Percentiles rank a stretch among this genome's conserved stretches.
Conservation (phyloP, 306 rosid species). For the Dryas drummondii region DNA sequence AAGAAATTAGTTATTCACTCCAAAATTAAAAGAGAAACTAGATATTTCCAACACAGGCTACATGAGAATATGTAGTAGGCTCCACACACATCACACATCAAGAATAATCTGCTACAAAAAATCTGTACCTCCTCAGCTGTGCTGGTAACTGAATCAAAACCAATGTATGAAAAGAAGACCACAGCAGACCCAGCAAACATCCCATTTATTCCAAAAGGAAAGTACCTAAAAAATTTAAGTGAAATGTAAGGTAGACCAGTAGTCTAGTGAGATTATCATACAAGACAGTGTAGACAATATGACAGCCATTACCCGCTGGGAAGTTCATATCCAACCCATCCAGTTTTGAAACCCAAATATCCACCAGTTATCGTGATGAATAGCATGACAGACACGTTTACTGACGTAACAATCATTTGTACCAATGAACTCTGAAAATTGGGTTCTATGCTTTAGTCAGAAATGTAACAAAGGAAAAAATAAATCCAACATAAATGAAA, state of each 20-base stretch:
- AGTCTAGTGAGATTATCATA: neutral
- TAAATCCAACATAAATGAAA: neutral
- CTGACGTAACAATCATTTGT: conserved; percentile 55
- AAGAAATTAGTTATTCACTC: neutral
- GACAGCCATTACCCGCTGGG: conserved; percentile 52
- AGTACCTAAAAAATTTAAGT: conserved; percentile 45
- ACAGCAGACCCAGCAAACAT: conserved; percentile 63
- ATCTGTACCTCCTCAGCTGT: conserved; percentile 72
- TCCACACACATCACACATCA: conserved; percentile 1
- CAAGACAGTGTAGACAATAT: conserved; percentile 24
- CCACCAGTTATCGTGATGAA: conserved; percentile 59
- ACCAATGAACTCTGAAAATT: conserved; percentile 64
- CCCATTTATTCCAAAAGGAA: conserved; percentile 66
- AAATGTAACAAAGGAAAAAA: neutral
- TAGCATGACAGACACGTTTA: conserved; percentile 58
- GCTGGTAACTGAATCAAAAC: conserved; percentile 67
- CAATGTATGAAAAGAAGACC: conserved; percentile 75
- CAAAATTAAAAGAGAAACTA: too few species aligned
- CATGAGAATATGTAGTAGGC: neutral
- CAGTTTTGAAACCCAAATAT: conserved; percentile 60
- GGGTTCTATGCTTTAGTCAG: conserved; percentile 6
- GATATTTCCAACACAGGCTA: neutral
- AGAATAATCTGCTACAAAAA: conserved; percentile 19
- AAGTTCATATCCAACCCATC: conserved; percentile 74
- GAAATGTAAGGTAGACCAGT: conserved; percentile 22